Evolutionary conservation across 495 filamentous ascomycete genomes (phyloP), one percentile per base, ranked within the genome.

Genomic region (Talaromyces nanjingensis): DNA sequence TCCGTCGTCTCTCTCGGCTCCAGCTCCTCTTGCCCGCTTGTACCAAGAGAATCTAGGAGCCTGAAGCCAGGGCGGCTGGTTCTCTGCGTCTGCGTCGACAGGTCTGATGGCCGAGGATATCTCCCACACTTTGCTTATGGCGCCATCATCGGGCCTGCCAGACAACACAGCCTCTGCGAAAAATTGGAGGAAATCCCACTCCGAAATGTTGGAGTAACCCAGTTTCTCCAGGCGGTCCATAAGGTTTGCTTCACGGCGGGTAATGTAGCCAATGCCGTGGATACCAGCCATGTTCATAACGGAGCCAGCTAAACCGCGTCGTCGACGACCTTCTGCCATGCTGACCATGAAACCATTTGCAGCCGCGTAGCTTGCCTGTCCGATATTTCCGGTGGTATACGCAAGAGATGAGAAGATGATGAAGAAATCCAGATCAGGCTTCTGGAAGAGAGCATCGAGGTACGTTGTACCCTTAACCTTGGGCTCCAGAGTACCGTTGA

Each of bases 341-440:
- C 63, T 57, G 7, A 54, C 76, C 73, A 66, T 73, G 74, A 80
- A 87, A 47, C 72, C 74, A 69, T 85, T 87, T 4, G 83, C 85
- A 6, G 86, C 84, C 20, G 78, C 76, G 69, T 89, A 89, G 12
- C 80, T 83, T 1, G 80, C 73, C 70, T 89, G 86, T 0, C 83
- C 83, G 54, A 70, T 67, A 1, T 79, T 84, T 0, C 87, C 86
- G n/a, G 84, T 74, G 5, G 78, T 72, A 31, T 73, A 74, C 6
- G 81, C 73, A 3, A 79, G 71, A 0, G 85, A 88, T 0, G 82
- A 86, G 63, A 87, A 77, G 37, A 82, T 72, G 24, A 88, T 74
- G 71, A 89, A 87, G 74, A 88, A 89, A 63, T 89, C 86, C 1
- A 88, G 77, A 11, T 37, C 16, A 0, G 68, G 56, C 14, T 72